These are phyloP conservation scores for Pleurotus salmoneostramineus DNA, from an alignment of 768 basidiomycete species.

Conservation along the genomic window DNA sequence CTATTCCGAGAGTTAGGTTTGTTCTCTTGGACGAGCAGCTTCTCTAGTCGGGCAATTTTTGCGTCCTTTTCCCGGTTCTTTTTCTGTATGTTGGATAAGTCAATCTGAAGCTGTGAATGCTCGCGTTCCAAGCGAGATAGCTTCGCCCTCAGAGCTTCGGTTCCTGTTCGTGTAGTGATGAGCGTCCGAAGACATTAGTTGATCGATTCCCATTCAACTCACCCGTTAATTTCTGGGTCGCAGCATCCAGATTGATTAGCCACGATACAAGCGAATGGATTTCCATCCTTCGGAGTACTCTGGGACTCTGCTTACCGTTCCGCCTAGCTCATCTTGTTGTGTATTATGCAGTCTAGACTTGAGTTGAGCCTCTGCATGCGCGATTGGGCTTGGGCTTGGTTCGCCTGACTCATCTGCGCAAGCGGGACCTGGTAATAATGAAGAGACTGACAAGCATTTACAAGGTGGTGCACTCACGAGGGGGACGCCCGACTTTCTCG, in stretches of 20 bases:
- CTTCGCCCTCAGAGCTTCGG: slow-evolving; percentile 60
- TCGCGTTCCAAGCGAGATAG: slow-evolving; percentile 58
- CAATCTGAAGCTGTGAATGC: slow-evolving; percentile 41
- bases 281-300: no score
- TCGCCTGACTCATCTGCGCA: no score
- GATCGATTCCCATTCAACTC: no score
- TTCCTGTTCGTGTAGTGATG: slow-evolving; percentile 37
- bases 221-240: no score
- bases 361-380: no score
- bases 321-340: no score
- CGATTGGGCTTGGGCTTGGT: no score
- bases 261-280: slow-evolving; percentile 3
- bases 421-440: no score
- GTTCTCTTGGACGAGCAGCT: slow-evolving; percentile 39
- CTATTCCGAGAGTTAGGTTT: slow-evolving; percentile 31
- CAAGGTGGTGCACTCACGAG: slow-evolving; percentile 19
- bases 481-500: slow-evolving; percentile 45
- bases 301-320: no score
- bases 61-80: slow-evolving; percentile 52
- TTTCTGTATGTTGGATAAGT: slow-evolving; percentile 48
- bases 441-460: no score
- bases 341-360: no score
- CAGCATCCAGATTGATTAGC: slow-evolving; percentile 33
- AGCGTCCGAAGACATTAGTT: slow-evolving; percentile 28
- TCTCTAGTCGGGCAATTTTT: slow-evolving; percentile 55